phyloP scores from a whole-genome alignment of 2,329 filamentous ascomycete species.

The Elsinoe batatas region DNA sequence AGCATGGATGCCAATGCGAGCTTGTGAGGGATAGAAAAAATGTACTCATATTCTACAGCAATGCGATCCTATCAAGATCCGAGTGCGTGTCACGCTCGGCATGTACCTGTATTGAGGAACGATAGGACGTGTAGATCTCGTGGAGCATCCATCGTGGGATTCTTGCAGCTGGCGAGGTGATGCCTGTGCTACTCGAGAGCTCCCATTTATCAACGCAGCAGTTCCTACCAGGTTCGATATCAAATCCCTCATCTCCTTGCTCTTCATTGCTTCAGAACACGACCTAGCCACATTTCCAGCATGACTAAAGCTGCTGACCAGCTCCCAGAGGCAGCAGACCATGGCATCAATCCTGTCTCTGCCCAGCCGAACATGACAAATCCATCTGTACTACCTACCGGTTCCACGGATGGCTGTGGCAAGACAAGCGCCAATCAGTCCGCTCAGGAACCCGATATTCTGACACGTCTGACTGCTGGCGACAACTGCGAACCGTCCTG shows the following conservation, averaged over 20 bases:
- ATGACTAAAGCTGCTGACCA: not conserved
- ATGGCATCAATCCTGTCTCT: not conserved
- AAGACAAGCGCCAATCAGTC: not conserved
- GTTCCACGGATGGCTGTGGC: not conserved
- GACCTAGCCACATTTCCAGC: no score
- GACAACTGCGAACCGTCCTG: constrained; percentile 4
- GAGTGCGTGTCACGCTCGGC: not conserved
- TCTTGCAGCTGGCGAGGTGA: no score
- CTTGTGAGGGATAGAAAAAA: not conserved
- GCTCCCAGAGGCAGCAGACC: not conserved
- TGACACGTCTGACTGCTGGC: not conserved
- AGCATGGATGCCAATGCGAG: not conserved
- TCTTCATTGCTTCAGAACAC: no score
- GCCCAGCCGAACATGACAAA: not conserved
- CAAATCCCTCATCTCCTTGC: no score
- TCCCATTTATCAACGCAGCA: no score
- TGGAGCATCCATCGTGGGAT: not conserved
- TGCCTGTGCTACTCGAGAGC: no score
- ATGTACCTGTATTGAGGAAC: not conserved
- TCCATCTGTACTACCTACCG: not conserved
- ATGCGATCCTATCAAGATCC: not conserved
- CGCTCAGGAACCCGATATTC: not conserved
- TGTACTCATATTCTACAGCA: not conserved
- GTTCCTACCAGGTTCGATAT: no score
- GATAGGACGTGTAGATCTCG: not conserved